phyloP scores from a whole-genome alignment of 164 flowering plant genomes.

The Tetrastigma voinierianum region DNA sequence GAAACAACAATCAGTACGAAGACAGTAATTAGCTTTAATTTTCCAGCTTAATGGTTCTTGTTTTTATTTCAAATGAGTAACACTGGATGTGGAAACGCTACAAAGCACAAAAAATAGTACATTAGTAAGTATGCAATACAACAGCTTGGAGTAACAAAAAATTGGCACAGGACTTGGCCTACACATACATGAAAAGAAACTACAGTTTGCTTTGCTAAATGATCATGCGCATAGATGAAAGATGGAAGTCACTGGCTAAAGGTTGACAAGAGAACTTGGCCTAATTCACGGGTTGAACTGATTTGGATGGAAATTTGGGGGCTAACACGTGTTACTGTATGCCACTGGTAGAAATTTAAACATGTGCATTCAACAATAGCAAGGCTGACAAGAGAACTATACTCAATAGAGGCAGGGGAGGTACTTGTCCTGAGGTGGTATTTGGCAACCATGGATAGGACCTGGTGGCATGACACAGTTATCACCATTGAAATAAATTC shows the following conservation, averaged over 20 bases:
- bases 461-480: conserved; percentile 64
- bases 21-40: no score
- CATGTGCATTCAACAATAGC: conserved; percentile 15
- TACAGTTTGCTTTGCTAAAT: no score
- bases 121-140: neutral
- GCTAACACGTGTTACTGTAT: neutral
- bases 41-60: no score
- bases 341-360: conserved; percentile 5
- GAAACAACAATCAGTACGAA: no score
- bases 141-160: conserved; percentile 9
- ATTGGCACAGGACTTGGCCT: neutral
- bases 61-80: neutral
- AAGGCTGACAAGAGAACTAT: conserved; percentile 13
- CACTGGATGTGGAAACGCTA: neutral
- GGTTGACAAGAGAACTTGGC: no score
- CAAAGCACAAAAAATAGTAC: no score
- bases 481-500: conserved; percentile 65
- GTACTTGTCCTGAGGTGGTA: conserved; percentile 13
- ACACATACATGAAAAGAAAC: neutral
- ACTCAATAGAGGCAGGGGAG: conserved; percentile 15
- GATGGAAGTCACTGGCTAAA: no score
- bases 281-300: neutral
- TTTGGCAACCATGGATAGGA: conserved; percentile 56
- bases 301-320: neutral
- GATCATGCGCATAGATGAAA: no score